Evolutionary conservation across 2,329 filamentous ascomycete genomes (phyloP), one percentile per base, ranked within the genome.

Genomic region (Fusarium nisikadoi): DNA sequence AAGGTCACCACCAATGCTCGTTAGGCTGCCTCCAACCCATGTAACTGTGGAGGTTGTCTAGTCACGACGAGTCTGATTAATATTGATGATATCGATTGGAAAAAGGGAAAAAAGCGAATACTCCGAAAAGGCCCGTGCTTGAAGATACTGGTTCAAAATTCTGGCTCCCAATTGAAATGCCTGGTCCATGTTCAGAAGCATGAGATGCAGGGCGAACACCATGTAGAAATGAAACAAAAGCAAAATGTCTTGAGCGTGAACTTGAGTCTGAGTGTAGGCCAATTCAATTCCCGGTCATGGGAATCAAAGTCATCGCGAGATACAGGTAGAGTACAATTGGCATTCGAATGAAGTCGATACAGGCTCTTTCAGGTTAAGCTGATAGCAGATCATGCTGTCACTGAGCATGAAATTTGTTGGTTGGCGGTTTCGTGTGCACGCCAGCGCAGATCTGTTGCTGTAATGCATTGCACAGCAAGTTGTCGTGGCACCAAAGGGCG

Each of bases 81-180:
- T 62, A 62, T 27, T 53, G 39, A 45, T 17, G 46, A 41, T 57
- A 47, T 27, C 23, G 39, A 50, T 38, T 29, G 33, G 41, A 11
- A 50, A 35, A 50, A 35, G 31, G n/a, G 29, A 35, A 66, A 72
- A 75, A 75, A 73, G 66, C 57, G 73, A 71, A 69, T 56, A 16
- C 49, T 50, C 39, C 43, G 52, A 65, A 41, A 59, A 54, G 72
- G 56, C 46, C 62, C 55, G 70, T 73, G 62, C 67, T 57, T 68
- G 70, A 63, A 58, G 43, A 47, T 56, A 64, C 31, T 35, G 60
- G 59, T 61, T 60, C 60, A 54, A 52, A 73, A 55, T 27, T 49
- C 41, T 45, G 38, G 39, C 43, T 62, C 42, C 58, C 58, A 57
- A 68, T 43, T 56, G 29, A 27, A 42, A 27, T n/a, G 39, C 63